Evolutionary conservation across 176 grass and related monocot species (phyloP).

Genomic region (Carex scoparia): DNA sequence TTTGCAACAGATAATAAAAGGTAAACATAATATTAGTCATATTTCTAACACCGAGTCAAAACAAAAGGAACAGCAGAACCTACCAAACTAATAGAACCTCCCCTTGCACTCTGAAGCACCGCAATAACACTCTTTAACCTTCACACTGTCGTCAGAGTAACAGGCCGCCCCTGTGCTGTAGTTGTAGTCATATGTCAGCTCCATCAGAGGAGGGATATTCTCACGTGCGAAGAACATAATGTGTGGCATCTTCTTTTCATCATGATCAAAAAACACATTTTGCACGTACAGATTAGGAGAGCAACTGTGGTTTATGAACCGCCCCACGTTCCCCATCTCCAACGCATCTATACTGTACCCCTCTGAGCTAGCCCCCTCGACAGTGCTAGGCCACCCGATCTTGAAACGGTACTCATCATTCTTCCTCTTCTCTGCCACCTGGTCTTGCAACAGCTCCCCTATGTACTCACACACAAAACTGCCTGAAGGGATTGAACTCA

Average conservation of each 20-base stretch:
- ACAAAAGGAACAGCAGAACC: neutral
- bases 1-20: neutral
- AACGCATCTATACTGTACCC: slow-evolving; percentile 33
- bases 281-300: slow-evolving; percentile 46
- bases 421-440: slow-evolving; percentile 39
- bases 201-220: slow-evolving; percentile 42
- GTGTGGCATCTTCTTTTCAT: slow-evolving; percentile 45
- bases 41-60: too few relatives aligned
- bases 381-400: slow-evolving; percentile 24
- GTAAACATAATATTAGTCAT: too few relatives aligned
- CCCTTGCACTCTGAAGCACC: neutral
- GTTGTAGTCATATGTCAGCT: slow-evolving; percentile 49
- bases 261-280: slow-evolving; percentile 56
- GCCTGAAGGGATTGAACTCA: slow-evolving; percentile 43
- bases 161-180: neutral
- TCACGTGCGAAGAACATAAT: slow-evolving; percentile 47
- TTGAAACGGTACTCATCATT: slow-evolving; percentile 52
- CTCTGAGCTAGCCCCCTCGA: slow-evolving; percentile 23
- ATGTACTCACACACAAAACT: slow-evolving; percentile 65
- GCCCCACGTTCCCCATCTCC: slow-evolving; percentile 36
- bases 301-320: slow-evolving; percentile 59
- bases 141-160: too few relatives aligned
- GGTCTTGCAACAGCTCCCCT: slow-evolving; percentile 39
- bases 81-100: slow-evolving; percentile 3
- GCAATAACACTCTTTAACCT: too few relatives aligned